Conservation (phyloP, 345 rosid genomes). For the Cardamine chenopodiifolia region DNA sequence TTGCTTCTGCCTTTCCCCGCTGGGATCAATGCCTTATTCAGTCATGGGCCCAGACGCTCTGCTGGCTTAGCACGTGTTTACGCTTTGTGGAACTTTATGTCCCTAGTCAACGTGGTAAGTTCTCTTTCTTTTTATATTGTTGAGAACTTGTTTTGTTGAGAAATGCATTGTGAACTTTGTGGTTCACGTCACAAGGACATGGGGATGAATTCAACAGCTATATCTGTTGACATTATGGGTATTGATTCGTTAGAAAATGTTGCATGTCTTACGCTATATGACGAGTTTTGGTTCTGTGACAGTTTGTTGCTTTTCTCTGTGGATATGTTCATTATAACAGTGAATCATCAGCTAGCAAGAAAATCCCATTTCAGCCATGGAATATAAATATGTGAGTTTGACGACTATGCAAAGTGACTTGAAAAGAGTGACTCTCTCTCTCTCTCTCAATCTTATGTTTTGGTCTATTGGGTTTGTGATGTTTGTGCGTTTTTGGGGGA, state of each 20-base stretch:
- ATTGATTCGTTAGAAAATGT: conserved; percentile 13
- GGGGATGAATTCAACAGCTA: conserved; percentile 10
- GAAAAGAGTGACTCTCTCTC: background rate
- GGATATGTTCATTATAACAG: conserved; percentile 77
- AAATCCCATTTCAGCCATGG: conserved; percentile 84
- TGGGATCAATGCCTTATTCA: conserved; percentile 98
- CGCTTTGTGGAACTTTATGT: conserved; percentile 90
- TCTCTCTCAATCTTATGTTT: conserved; percentile 4
- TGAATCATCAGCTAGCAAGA: conserved; percentile 69
- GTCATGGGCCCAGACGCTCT: conserved; percentile 97
- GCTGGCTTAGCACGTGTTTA: conserved; percentile 95
- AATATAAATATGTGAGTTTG: conserved; percentile 92
- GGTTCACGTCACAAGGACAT: conserved; percentile 5
- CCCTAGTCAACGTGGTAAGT: conserved; percentile 91
- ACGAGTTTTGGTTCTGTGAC: conserved; percentile 41
- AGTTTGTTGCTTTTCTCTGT: conserved; percentile 88
- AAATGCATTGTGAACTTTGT: conserved; percentile 4
- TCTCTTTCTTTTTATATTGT: background rate
- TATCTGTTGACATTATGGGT: conserved; percentile 11
- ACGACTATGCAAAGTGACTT: background rate
- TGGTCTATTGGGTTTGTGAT: conserved; percentile 7
- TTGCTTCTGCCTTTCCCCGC: conserved; percentile 96
- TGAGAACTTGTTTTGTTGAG: conserved; percentile 12
- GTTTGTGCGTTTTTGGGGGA: conserved; percentile 21
- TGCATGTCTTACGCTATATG: conserved; percentile 24